These are phyloP conservation scores for Emmonsiellopsis sp. DNA, from an alignment of 2,329 filamentous ascomycete genomes.

Conservation along the genomic window DNA sequence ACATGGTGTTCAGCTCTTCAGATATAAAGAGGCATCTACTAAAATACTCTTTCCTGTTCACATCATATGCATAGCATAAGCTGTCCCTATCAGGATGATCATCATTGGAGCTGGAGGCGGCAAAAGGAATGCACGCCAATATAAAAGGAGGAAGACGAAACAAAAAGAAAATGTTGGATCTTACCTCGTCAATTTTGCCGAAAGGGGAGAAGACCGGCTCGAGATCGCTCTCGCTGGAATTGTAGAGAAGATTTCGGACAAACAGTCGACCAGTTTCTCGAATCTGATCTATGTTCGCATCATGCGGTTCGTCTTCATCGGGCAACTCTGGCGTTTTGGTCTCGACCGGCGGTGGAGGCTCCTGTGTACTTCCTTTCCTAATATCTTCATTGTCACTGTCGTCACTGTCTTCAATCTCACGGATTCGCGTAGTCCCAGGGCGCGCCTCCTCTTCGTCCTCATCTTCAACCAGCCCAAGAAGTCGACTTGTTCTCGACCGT, in stretches of 20 bases:
- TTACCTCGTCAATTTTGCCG: conserved; percentile 80
- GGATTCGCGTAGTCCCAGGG: conserved; percentile 9
- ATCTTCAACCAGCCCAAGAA: conserved; percentile 75
- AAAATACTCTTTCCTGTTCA: conserved; percentile 92
- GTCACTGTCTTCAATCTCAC: conserved; percentile 6
- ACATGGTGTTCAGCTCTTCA: conserved; percentile 45
- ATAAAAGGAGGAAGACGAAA: conserved; percentile 1
- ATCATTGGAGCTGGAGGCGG: conserved; percentile 52
- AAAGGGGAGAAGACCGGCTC: conserved; percentile 59
- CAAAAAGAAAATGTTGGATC: conserved; percentile 27
- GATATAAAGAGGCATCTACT: conserved; percentile 98
- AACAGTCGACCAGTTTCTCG: conserved; percentile 71
- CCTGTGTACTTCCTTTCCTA: conserved; percentile 13
- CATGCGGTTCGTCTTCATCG: conserved; percentile 29
- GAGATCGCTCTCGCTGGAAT: conserved; percentile 67
- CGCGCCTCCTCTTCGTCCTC: conserved; percentile 39
- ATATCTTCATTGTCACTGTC: conserved; percentile 5
- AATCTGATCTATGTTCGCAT: conserved; percentile 52
- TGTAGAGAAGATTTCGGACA: conserved; percentile 79
- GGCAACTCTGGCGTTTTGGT: conserved; percentile 14
- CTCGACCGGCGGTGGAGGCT: not conserved
- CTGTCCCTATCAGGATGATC: conserved; percentile 99
- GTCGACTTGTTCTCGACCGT: conserved; percentile 74
- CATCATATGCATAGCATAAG: conserved; percentile 95
- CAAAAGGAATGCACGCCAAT: conserved; percentile 12